Base-by-base conservation (phyloP, 192 early-diverging fungal genomes). In the Backusella westeae region DNA sequence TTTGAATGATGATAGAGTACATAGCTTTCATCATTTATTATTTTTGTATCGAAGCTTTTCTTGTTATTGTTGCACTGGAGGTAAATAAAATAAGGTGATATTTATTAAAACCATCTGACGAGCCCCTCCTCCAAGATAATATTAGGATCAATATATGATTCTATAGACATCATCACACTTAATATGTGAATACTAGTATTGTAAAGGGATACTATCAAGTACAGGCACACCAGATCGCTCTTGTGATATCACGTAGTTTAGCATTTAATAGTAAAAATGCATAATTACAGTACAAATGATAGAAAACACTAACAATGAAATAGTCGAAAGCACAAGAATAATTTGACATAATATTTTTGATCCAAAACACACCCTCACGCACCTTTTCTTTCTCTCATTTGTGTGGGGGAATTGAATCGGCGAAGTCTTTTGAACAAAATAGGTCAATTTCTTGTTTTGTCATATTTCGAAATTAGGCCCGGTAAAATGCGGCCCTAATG, bases 391-490 rank as follows among this genome's bases (percentile, higher is more conserved):
- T 49, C 19, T n/a, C 19, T 49, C 42, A 6, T 49, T 49, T 49
- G 23, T 63, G 56, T 5, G 56, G 56, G n/a, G 56, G 26, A 29
- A 14, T 63, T 63, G 10, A 63, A 63, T 63, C 56, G 56, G 56
- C 56, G 56, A 63, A 63, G 26, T 29, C 1, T 63, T 29, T 29
- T 63, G 23, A 63, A 63, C 23, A 63, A 63, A 63, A 63, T 9
- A 14, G 56, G 56, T 26, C 56, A 63, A 63, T 63, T 63, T 63
- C 2, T 63, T 63, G 56, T 63, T 63, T 63, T 63, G 56, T 63
- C 21, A 63, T 63, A 49, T 19, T 49, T 49, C 17, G 32, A 23
- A 59, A 59, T 26, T 59, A 59, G 56, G 56, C 23, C 56, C 56
- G 56, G 56, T 63, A 29, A 63, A 63, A 63, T 9, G 26, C 56